phyloP scores from a whole-genome alignment of 768 basidiomycete species.

The Porphyrellus cyaneotinctus region DNA sequence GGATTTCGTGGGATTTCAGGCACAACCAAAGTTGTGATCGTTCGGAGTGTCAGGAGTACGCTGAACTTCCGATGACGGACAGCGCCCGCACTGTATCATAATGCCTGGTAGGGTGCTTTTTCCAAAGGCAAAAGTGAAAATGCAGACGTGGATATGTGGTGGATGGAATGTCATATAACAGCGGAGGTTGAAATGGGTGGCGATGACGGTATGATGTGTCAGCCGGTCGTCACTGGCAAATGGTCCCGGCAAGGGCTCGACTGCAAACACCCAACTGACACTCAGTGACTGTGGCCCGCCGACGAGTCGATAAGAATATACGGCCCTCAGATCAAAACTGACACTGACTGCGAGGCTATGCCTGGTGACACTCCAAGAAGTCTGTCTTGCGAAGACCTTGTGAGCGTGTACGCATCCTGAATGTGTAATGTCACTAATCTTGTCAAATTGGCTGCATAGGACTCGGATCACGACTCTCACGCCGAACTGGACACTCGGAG shows the following conservation, averaged over 20 bases:
- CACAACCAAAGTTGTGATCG: neutral
- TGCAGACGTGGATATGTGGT: too few relatives aligned
- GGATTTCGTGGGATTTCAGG: slow-evolving; percentile 1
- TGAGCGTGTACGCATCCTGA: slow-evolving; percentile 15
- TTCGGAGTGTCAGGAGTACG: neutral
- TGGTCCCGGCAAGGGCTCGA: slow-evolving; percentile 4
- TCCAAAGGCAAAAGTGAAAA: too few relatives aligned
- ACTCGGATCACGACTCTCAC: slow-evolving; percentile 70
- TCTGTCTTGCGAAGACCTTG: slow-evolving; percentile 59
- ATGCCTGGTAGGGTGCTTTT: too few relatives aligned
- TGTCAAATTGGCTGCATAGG: slow-evolving; percentile 33
- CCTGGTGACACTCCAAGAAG: slow-evolving; percentile 53
- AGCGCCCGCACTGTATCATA: too few relatives aligned
- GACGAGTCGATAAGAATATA: neutral
- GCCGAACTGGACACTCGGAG: slow-evolving; percentile 20
- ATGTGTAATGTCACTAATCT: slow-evolving; percentile 11
- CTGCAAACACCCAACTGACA: slow-evolving; percentile 8
- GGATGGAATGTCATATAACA: neutral
- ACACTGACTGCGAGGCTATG: slow-evolving; percentile 36
- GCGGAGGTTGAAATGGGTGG: slow-evolving; percentile 8
- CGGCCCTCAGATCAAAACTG: too few relatives aligned
- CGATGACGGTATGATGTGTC: slow-evolving; percentile 18
- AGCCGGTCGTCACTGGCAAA: slow-evolving; percentile 14
- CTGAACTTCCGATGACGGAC: too few relatives aligned
- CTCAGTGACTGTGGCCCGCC: neutral